These are phyloP conservation scores for Alternaria longipes DNA, from an alignment of 2,329 filamentous ascomycete genomes.

Conservation along the genomic window DNA sequence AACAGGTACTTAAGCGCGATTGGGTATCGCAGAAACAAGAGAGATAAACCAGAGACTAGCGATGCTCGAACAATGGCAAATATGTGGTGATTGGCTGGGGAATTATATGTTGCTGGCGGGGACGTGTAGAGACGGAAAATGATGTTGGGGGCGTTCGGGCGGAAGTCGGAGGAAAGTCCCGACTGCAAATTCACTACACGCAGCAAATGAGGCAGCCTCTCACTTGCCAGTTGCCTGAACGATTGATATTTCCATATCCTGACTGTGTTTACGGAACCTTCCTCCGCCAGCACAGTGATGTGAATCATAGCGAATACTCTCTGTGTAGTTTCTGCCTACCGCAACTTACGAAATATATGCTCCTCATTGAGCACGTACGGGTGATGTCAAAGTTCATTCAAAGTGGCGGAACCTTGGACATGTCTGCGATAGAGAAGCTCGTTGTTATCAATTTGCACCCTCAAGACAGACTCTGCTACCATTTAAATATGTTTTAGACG, in stretches of 20 bases:
- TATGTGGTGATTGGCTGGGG: constrained; percentile 14
- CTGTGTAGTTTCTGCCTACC: background rate
- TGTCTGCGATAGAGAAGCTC: background rate
- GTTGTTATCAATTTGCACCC: background rate
- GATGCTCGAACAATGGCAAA: constrained; percentile 8
- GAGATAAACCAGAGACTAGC: constrained; percentile 1
- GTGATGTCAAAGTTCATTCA: background rate
- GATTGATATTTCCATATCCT: background rate
- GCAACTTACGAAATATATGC: background rate
- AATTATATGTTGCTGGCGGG: constrained; percentile 18
- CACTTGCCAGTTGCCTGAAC: background rate
- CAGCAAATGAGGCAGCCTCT: background rate
- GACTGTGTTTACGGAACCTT: background rate
- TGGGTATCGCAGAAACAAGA: background rate
- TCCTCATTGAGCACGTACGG: background rate
- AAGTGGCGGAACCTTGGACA: background rate
- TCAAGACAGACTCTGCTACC: background rate
- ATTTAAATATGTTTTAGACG: too few species aligned
- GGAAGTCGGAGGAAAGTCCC: constrained; percentile 25
- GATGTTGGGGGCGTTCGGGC: constrained; percentile 11
- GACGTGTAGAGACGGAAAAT: constrained; percentile 23
- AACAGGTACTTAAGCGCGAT: constrained; percentile 1
- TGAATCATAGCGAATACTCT: background rate
- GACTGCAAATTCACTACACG: constrained; percentile 17
- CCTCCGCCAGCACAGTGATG: background rate